phyloP scores from a whole-genome alignment of 306 rosid species.

The Adenanthera pavonina region DNA sequence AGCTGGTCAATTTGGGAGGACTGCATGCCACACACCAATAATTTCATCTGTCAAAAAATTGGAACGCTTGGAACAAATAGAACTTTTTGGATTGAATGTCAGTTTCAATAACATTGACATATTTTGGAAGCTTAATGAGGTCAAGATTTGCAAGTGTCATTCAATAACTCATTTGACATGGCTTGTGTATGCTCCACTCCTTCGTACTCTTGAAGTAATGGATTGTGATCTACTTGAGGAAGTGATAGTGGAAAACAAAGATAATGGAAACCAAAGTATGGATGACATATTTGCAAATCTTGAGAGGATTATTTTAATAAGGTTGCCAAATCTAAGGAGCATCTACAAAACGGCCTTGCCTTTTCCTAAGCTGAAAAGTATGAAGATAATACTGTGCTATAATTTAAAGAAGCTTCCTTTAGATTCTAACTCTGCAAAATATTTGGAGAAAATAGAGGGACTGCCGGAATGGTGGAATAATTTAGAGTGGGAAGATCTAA shows the following conservation, averaged over 20 bases:
- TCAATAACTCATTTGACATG: constrained; percentile 18
- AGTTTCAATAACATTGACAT: too few relatives aligned
- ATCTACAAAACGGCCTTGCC: constrained; percentile 1
- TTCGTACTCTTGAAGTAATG: accelerated
- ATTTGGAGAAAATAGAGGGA: neutral
- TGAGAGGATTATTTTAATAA: accelerated
- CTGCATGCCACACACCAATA: neutral
- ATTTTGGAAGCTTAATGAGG: neutral
- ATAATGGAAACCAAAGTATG: neutral
- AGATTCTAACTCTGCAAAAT: constrained; percentile 6
- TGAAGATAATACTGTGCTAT: neutral
- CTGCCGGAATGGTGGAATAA: neutral
- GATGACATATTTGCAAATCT: constrained; percentile 18
- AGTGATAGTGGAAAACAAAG: constrained; percentile 10
- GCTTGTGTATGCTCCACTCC: constrained; percentile 16
- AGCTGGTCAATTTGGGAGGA: too few relatives aligned
- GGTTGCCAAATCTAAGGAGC: neutral
- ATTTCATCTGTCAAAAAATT: too few relatives aligned
- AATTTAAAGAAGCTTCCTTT: constrained; percentile 37
- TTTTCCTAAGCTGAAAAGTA: neutral
- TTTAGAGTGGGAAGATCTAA: constrained; percentile 24
- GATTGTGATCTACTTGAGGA: neutral
- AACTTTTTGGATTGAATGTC: neutral
- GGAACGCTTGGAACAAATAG: neutral
- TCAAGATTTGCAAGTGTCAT: too few relatives aligned